These are phyloP conservation scores for Chaetomium strumarium DNA, from an alignment of 2,329 filamentous ascomycete genomes.

Conservation along the genomic window DNA sequence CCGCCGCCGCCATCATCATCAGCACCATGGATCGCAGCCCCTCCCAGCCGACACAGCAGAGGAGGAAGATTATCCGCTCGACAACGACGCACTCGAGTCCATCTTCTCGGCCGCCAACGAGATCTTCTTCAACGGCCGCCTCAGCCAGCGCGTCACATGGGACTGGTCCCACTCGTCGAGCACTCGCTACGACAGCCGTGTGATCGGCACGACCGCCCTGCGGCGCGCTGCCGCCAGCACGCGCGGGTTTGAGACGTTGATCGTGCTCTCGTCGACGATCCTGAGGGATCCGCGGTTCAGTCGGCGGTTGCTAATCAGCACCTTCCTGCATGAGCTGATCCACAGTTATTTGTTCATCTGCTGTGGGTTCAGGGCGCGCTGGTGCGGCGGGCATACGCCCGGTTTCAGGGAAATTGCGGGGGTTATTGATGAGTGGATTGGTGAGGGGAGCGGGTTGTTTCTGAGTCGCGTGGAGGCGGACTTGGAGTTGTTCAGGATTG, in stretches of 20 bases:
- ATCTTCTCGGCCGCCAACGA: slow-evolving; percentile 58
- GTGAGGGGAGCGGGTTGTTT: slow-evolving; percentile 44
- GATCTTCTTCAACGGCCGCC: slow-evolving; percentile 54
- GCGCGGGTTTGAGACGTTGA: slow-evolving; percentile 56
- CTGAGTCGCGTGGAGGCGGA: slow-evolving; percentile 58
- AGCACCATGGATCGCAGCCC: neutral
- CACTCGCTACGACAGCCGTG: slow-evolving; percentile 45
- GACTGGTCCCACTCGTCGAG: slow-evolving; percentile 52
- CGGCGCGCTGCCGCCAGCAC: slow-evolving; percentile 36
- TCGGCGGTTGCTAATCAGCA: slow-evolving; percentile 55
- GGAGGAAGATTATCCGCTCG: slow-evolving; percentile 44
- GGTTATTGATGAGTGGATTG: slow-evolving; percentile 57
- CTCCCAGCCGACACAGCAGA: neutral
- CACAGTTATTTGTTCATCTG: slow-evolving; percentile 61
- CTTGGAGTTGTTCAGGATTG: slow-evolving; percentile 45
- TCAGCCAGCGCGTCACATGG: slow-evolving; percentile 55
- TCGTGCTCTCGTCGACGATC: slow-evolving; percentile 55
- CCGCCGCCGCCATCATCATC: neutral
- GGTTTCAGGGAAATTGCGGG: slow-evolving; percentile 55
- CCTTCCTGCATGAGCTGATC: slow-evolving; percentile 61
- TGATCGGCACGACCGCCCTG: slow-evolving; percentile 59
- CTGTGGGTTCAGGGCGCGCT: slow-evolving; percentile 52
- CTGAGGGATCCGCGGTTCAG: slow-evolving; percentile 52
- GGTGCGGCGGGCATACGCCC: slow-evolving; percentile 53
- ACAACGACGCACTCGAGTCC: slow-evolving; percentile 50